phyloP scores from a whole-genome alignment of 2,329 filamentous ascomycete genomes.

The Catunica adiposa region DNA sequence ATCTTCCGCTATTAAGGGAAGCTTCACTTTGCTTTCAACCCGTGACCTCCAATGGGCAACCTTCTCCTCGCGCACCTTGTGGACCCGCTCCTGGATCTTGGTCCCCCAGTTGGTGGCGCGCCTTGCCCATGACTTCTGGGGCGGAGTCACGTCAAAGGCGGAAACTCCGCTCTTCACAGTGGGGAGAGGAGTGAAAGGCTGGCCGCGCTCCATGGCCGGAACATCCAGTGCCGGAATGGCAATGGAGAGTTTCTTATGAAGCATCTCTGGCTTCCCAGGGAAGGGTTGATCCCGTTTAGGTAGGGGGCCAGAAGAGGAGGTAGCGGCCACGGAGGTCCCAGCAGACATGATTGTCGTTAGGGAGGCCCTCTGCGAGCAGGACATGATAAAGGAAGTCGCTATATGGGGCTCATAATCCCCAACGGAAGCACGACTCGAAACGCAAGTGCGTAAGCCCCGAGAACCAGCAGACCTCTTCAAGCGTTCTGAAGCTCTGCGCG shows the following conservation, averaged over 20 bases:
- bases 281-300: too few relatives aligned
- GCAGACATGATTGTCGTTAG: too few relatives aligned
- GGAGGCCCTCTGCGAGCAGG: too few relatives aligned
- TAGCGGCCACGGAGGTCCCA: too few relatives aligned
- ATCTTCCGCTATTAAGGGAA: too few relatives aligned
- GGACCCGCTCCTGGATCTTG: slow-evolving; percentile 5
- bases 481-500: too few relatives aligned
- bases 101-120: slow-evolving; percentile 7
- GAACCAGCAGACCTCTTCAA: too few relatives aligned
- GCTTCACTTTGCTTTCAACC: not conserved
- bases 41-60: not conserved
- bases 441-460: too few relatives aligned
- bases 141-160: slow-evolving; percentile 11
- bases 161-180: slow-evolving; percentile 6
- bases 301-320: too few relatives aligned
- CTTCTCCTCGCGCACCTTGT: not conserved
- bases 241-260: slow-evolving; percentile 4
- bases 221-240: not conserved
- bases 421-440: too few relatives aligned
- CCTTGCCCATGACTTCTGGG: slow-evolving; percentile 6
- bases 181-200: slow-evolving; percentile 1
- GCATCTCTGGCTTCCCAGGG: not conserved
- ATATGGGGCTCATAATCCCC: too few relatives aligned
- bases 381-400: too few relatives aligned
- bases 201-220: not conserved